Base-by-base conservation (phyloP, 805 yeast species). In the Saturnispora mendoncae region DNA sequence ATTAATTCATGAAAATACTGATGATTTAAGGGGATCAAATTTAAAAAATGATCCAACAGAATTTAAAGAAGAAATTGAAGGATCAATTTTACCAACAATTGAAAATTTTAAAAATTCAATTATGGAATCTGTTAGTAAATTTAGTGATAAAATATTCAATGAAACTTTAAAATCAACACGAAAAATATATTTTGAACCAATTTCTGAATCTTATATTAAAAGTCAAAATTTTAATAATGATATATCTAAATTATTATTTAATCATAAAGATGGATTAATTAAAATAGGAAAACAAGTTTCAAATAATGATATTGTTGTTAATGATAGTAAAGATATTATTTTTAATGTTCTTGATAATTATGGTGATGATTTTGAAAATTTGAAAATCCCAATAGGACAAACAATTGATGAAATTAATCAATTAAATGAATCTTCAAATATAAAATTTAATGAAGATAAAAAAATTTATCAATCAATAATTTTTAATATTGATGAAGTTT, bases 211-310 rank as follows among this genome's bases (percentile, higher is more conserved):
- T 20, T 32, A 19, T 15, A 33, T 39, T 4, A 28, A 39, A 13
- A 31, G 32, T 21, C 42, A 39, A 28, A 21, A 39, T 10, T 33
- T 39, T 12, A 39, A 33, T 17, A 39, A 33, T 17, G 38, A 28
- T 4, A 12, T 39, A 6, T 24, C 28, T 3, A 26, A 38, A 13
- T 19, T 17, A 20, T 32, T 38, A 19, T n/a, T 7, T 14, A 25
- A 14, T 18, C 36, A 38, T 28, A 15, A 29, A 20, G 26, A 23
- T 19, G 30, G 14, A n/a, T 31, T 38, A 15, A 18, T n/a, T 14
- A 18, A 6, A n/a, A 14, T 32, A 8, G 15, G 19, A 15, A 21
- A 25, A n/a, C 8, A 13, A n/a, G 12, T 7, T 19, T 8, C 10
- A 10, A 20, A n/a, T 3, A 38, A 38, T n/a, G 32, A 38, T 10